phyloP scores from a whole-genome alignment of 2,329 filamentous ascomycete species.

The Aspergillus glaucus region DNA sequence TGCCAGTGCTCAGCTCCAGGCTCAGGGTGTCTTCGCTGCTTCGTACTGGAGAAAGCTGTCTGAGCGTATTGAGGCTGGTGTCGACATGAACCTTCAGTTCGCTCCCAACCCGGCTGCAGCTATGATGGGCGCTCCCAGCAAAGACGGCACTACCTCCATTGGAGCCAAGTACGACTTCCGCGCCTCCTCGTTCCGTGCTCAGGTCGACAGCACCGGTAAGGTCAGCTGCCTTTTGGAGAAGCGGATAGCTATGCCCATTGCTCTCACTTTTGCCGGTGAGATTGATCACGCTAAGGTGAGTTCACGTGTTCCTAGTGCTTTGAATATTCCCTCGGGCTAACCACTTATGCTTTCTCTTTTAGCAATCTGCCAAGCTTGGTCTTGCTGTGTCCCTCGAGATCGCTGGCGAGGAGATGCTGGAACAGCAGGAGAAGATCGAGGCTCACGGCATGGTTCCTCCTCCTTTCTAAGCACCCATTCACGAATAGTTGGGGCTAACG shows the following conservation, averaged over 20 bases:
- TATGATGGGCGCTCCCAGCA: slow-evolving; percentile 70
- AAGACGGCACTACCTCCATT: slow-evolving; percentile 84
- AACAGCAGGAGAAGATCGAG: slow-evolving; percentile 62
- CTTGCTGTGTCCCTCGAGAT: slow-evolving; percentile 89
- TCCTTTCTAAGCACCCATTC: slow-evolving; percentile 39
- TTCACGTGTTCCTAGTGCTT: slow-evolving; percentile 14
- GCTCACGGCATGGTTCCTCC: slow-evolving; percentile 41
- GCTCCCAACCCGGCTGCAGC: slow-evolving; percentile 57
- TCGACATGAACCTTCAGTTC: slow-evolving; percentile 86
- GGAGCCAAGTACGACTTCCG: slow-evolving; percentile 98
- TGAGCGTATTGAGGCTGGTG: slow-evolving; percentile 92
- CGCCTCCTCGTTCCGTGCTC: slow-evolving; percentile 88
- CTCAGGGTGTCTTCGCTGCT: slow-evolving; percentile 78
- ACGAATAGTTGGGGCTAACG: slow-evolving; percentile 10
- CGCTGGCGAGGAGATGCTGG: slow-evolving; percentile 76
- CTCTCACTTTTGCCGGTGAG: slow-evolving; percentile 91
- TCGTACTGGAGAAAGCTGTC: slow-evolving; percentile 92
- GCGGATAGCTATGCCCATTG: slow-evolving; percentile 85
- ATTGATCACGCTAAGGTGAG: slow-evolving; percentile 93
- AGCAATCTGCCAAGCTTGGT: slow-evolving; percentile 95
- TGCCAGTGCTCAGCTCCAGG: slow-evolving; percentile 81
- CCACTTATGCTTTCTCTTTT: slow-evolving; percentile 12
- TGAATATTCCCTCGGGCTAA: slow-evolving; percentile 2
- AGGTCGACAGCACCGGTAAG: slow-evolving; percentile 93
- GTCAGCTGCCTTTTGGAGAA: slow-evolving; percentile 90